Base-by-base conservation (phyloP, 208 protist genomes). In the Trypanosoma caninum region DNA sequence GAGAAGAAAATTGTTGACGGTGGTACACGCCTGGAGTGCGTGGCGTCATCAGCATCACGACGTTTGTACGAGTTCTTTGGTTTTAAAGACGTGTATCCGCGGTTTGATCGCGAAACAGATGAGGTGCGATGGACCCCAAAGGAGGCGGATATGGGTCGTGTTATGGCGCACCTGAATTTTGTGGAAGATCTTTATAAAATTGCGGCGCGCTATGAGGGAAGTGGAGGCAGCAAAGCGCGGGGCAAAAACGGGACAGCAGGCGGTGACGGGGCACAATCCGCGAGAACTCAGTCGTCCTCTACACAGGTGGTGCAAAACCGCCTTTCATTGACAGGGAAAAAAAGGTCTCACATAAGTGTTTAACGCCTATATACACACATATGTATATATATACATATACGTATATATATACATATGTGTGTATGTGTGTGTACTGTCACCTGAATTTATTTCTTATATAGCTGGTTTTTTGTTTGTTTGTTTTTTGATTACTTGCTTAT, bases 81-180 rank as follows among this genome's bases (percentile, higher is more conserved):
- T 25, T 93, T 91, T 59, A 42, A 52, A 13, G 82, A 93, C 42
- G 82, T 93, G 11, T 90, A 84, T 69, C 82, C 86, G 4, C 82
- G 82, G 11, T 84, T 79, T 68, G 80, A 93, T 69, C 56, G 67
- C 3, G 69, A 74, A 4, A 89, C 82, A 22, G 59, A 55, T 51
- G 70, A 80, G 51, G 78, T 87, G 69, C 74, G 72, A 27, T 93
- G 83, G 81, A 91, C 83, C 25, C 73, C 81, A 53, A 80, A 80
- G 72, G 87, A 93, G 59, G 78, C 74, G 46, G 87, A 91, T 55
- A 85, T 82, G 71, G 87, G 87, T 0, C 80, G 87, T 10, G 87
- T 91, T 23, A 93, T 93, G 87, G 78, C 75, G 16, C 87, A 89
- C 51, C 20, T 84, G 23, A 54, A 75, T 62, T 85, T 93, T 65